Base-by-base conservation (phyloP, 2,329 filamentous ascomycete genomes). In the Aspergillus pseudonomiae region DNA sequence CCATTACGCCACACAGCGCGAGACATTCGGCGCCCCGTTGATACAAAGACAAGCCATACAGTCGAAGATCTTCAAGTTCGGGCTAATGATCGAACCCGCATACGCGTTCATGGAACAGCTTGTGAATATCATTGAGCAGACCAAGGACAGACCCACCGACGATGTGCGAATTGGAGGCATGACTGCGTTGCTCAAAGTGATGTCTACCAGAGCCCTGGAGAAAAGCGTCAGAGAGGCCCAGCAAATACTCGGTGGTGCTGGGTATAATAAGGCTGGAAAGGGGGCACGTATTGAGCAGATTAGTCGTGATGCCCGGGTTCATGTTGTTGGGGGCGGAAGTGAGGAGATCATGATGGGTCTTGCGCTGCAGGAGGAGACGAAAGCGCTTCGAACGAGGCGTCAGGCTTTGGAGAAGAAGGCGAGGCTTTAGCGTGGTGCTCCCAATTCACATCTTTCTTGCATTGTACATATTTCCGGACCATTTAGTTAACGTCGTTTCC, bases 91-190 rank as follows among this genome's bases (percentile, higher is more conserved):
- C n/a, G 87, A 89, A 66, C 83, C 84, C 0, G 84, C 86, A 53
- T 87, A 85, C 75, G 85, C 86, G 0, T 89, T 86, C 77, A 73
- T 89, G 63, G 87, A 89, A 68, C 86, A 89, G 70, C 76, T 89
- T 3, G 85, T 84, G 6, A 86, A 84, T 70, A 84, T 86, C 53
- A 78, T 85, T 50, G 79, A 84, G 63, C 71, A 78, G 10, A 80
- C 78, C 4, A 77, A 79, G 65, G 69, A 80, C 61, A 72, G 73
- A 76, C 64, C 77, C 9, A 63, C 62, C 0, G 78, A 77, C 57
- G 72, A 77, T 41, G 73, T 81, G 12, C 80, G 82, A 45, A 80
- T 85, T 39, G 83, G 83, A 1, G 83, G 83, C 0, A 81, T 83
- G 76, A 85, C 83, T 19, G 84, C 83, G 0, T 71, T 85, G 63